A percentile compares a stretch with the other conserved stretches of the same genome.
Conservation (phyloP, 768 basidiomycete genomes). For the Leccinum imitatum region DNA sequence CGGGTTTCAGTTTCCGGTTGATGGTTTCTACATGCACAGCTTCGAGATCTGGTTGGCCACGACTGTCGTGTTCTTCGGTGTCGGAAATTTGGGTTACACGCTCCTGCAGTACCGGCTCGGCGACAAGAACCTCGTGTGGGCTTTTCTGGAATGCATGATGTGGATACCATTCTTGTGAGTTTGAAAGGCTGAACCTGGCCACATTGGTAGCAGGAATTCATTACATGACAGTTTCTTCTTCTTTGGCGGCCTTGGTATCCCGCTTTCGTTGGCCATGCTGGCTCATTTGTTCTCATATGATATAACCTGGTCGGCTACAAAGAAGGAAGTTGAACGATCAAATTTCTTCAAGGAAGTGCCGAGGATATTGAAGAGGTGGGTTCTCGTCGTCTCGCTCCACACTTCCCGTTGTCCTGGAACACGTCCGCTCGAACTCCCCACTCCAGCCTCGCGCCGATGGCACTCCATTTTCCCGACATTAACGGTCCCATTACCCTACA, state of each 20-base stretch:
- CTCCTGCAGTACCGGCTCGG: slow-evolving; percentile 74
- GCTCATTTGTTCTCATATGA: slow-evolving; percentile 60
- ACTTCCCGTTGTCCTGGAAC: background rate
- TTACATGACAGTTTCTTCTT: slow-evolving; percentile 42
- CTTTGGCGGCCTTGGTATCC: slow-evolving; percentile 57
- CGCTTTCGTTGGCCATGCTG: slow-evolving; percentile 51
- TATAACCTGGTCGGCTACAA: slow-evolving; percentile 57
- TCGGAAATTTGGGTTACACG: slow-evolving; percentile 70
- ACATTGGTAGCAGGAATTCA: slow-evolving; percentile 6
- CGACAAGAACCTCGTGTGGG: slow-evolving; percentile 26
- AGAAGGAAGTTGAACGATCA: slow-evolving; percentile 83
- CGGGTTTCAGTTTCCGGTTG: slow-evolving; percentile 69
- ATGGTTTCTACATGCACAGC: slow-evolving; percentile 74
- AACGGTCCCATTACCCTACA: slow-evolving; percentile 3
- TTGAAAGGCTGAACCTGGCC: background rate
- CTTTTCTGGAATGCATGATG: slow-evolving; percentile 26
- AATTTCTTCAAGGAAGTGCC: slow-evolving; percentile 93
- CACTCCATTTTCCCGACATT: background rate
- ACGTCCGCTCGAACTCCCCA: background rate
- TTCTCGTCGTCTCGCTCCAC: background rate
- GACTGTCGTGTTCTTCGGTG: slow-evolving; percentile 73
- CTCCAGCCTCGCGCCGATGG: background rate
- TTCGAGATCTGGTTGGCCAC: slow-evolving; percentile 83
- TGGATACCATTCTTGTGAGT: slow-evolving; percentile 41
- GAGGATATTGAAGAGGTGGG: slow-evolving; percentile 58